phyloP scores from a whole-genome alignment of 345 rosid genomes.

The Carallia brachiata region DNA sequence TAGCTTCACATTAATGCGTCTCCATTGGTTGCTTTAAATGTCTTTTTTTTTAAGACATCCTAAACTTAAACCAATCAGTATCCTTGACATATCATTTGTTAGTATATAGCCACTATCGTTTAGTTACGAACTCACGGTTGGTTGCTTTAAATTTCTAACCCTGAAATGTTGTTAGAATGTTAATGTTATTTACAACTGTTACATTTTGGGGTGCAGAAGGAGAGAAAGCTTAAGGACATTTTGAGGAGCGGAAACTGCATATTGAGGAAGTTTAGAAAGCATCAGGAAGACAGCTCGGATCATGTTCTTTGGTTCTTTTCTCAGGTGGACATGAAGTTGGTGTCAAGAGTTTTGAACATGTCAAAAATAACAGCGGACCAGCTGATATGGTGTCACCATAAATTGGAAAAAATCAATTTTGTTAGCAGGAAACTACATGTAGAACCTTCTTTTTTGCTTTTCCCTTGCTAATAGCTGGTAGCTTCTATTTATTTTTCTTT shows the following conservation, averaged over 20 bases:
- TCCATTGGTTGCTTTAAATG: neutral
- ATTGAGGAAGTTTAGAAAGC: slow-evolving; percentile 45
- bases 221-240: slow-evolving; percentile 57
- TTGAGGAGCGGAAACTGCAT: slow-evolving; percentile 56
- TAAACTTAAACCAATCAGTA: too few relatives aligned
- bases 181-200: neutral
- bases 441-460: slow-evolving; percentile 71
- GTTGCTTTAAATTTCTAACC: neutral
- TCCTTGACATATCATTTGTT: too few relatives aligned
- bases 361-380: slow-evolving; percentile 71
- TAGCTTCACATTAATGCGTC: neutral
- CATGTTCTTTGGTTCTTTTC: slow-evolving; percentile 75
- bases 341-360: slow-evolving; percentile 81
- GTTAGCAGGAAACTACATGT: slow-evolving; percentile 63
- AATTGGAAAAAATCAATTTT: slow-evolving; percentile 61
- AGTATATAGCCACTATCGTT: too few relatives aligned
- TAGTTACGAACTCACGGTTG: neutral
- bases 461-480: slow-evolving; percentile 51
- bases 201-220: slow-evolving; percentile 44
- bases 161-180: neutral
- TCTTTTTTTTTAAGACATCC: too few relatives aligned
- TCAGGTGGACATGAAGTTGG: slow-evolving; percentile 88
- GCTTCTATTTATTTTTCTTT: neutral
- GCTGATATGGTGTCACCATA: slow-evolving; percentile 70
- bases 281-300: slow-evolving; percentile 42